Conservation (phyloP, 768 basidiomycete species). For the Lanmaoa pseudosensibilis region DNA sequence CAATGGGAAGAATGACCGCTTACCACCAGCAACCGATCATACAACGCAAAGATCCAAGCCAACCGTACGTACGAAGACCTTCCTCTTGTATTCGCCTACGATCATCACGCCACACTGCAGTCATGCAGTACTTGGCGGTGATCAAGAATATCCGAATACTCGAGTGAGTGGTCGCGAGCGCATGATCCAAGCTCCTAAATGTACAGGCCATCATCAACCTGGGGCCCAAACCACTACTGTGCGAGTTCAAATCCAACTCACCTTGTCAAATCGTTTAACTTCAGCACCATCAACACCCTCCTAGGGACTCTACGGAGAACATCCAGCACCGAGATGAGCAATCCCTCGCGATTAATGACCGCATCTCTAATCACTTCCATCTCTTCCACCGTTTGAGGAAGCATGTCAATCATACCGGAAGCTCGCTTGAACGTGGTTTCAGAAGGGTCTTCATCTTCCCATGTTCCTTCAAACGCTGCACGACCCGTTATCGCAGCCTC, state of each 20-base stretch:
- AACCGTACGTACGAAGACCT: constrained; percentile 48
- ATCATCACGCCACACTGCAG: constrained; percentile 78
- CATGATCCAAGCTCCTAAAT: constrained; percentile 72
- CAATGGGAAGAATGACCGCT: constrained; percentile 26
- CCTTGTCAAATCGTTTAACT: constrained; percentile 84
- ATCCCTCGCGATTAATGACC: constrained; percentile 77
- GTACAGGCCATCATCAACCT: background rate
- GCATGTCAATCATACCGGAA: constrained; percentile 73
- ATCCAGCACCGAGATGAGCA: constrained; percentile 83
- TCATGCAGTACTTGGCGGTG: constrained; percentile 83
- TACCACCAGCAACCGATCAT: constrained; percentile 75
- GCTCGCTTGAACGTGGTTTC: constrained; percentile 53
- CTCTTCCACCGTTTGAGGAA: constrained; percentile 72
- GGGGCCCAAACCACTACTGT: background rate
- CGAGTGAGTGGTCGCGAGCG: constrained; percentile 85
- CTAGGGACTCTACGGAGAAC: constrained; percentile 85
- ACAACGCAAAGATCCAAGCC: constrained; percentile 48
- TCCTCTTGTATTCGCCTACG: constrained; percentile 47
- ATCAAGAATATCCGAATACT: constrained; percentile 88
- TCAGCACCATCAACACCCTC: constrained; percentile 79
- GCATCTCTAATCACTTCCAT: constrained; percentile 80
- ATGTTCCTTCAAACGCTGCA: constrained; percentile 66
- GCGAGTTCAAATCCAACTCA: constrained; percentile 26
- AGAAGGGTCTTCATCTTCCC: constrained; percentile 41
- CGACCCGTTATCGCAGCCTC: constrained; percentile 92